phyloP scores from a whole-genome alignment of 2,329 filamentous ascomycete species.

The Pseudogymnoascus sp. region DNA sequence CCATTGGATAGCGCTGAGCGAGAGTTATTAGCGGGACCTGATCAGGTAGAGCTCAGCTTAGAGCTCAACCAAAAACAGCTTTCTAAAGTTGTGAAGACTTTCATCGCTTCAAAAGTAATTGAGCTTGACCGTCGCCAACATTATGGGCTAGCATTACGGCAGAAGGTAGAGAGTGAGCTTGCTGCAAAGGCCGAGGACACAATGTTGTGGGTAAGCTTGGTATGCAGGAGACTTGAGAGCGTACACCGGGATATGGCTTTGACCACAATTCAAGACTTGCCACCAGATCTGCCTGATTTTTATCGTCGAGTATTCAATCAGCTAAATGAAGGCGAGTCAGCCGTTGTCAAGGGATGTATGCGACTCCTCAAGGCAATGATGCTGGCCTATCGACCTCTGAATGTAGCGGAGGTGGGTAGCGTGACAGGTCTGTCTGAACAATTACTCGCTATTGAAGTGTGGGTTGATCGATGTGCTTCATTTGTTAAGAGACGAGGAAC shows the following conservation, averaged over 20 bases:
- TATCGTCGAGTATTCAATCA: conserved; percentile 22
- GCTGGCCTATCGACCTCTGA: conserved; percentile 22
- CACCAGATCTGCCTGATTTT: conserved; percentile 19
- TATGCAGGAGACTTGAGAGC: conserved; percentile 22
- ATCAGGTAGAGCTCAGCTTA: conserved; percentile 19
- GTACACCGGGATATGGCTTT: conserved; percentile 13
- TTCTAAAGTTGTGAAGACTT: conserved; percentile 18
- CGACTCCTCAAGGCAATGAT: conserved; percentile 23
- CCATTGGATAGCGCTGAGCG: conserved; percentile 21
- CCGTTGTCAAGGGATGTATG: conserved; percentile 17
- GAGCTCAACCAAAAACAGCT: conserved; percentile 19
- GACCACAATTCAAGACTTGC: conserved; percentile 18
- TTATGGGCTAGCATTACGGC: conserved; percentile 15
- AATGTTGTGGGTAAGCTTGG: conserved; percentile 26
- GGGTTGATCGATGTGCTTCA: conserved; percentile 22
- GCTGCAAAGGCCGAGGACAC: conserved; percentile 20
- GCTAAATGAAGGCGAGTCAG: conserved; percentile 14
- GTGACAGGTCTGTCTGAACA: conserved; percentile 19
- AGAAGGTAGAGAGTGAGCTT: conserved; percentile 11
- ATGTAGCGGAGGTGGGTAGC: conserved; percentile 20
- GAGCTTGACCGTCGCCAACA: conserved; percentile 17
- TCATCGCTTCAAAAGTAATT: conserved; percentile 18
- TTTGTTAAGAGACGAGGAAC: conserved; percentile 20
- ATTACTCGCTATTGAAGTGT: conserved; percentile 6
- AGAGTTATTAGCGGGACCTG: conserved; percentile 20